Percentiles rank a stretch among this genome's conserved stretches.
Evolutionary conservation across 73 alveolate genomes (phyloP).

Genomic region (Paramecium sonneborni): DNA sequence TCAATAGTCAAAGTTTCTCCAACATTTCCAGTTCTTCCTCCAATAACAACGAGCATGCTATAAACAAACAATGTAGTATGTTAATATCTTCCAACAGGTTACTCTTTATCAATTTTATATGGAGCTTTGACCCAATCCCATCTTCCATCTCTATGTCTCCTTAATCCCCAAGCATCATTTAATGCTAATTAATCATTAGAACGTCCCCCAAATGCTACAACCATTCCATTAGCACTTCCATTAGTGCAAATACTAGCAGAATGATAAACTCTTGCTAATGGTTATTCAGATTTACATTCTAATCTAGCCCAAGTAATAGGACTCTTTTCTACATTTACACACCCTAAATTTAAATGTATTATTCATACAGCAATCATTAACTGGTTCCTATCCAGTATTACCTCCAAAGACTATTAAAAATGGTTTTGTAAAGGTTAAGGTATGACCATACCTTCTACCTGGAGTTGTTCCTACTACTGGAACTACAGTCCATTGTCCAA

Average conservation of each 20-base stretch:
- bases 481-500: constrained; percentile 93
- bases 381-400: constrained; percentile 95
- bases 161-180: constrained; percentile 97
- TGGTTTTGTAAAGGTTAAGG: constrained; percentile 91
- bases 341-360: constrained; percentile 26
- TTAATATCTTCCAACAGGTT: constrained; percentile 87
- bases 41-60: constrained; percentile 87
- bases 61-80: constrained; percentile 88
- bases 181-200: constrained; percentile 88
- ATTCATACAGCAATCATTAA: constrained; percentile 92
- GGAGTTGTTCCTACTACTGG: constrained; percentile 96
- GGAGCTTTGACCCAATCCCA: constrained; percentile 98
- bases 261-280: constrained; percentile 94
- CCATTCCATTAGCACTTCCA: constrained; percentile 96
- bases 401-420: constrained; percentile 95
- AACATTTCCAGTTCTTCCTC: constrained; percentile 93
- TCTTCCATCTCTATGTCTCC: constrained; percentile 96
- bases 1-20: constrained; percentile 91
- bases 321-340: constrained; percentile 87
- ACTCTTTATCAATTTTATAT: constrained; percentile 81
- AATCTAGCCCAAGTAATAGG: constrained; percentile 94
- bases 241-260: constrained; percentile 87
- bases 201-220: constrained; percentile 95
- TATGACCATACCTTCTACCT: constrained; percentile 95
- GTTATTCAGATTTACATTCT: constrained; percentile 81